Percentiles rank a stretch among this genome's conserved stretches.
Evolutionary conservation across 768 basidiomycete genomes (phyloP).

Genomic region (Pleurotus tuber-regium): DNA sequence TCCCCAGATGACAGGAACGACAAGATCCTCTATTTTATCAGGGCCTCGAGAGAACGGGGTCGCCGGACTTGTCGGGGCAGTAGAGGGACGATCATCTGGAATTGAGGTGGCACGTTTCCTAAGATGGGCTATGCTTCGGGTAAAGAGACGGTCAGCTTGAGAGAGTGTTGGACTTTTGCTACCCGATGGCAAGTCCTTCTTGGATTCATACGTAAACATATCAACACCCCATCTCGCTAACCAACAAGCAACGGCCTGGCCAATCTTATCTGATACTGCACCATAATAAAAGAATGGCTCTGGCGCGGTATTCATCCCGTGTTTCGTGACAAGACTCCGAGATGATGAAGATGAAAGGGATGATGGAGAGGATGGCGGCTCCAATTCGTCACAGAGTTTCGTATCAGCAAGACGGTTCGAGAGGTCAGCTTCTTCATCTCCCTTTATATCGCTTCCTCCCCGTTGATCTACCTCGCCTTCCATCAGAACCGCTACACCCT

Average conservation of each 20-base stretch:
- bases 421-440: constrained; percentile 3
- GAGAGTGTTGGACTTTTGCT: constrained; percentile 15
- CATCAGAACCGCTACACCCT: constrained; percentile 55
- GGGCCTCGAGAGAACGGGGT: constrained; percentile 13
- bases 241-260: constrained; percentile 88
- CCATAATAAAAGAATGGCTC: constrained; percentile 70
- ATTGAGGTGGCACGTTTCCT: constrained; percentile 21
- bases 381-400: background rate
- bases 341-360: constrained; percentile 7
- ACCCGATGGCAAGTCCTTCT: constrained; percentile 16
- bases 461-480: constrained; percentile 28
- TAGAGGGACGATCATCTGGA: constrained; percentile 9
- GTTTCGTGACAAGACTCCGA: background rate
- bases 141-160: constrained; percentile 6
- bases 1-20: constrained; percentile 64
- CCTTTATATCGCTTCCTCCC: background rate
- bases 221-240: constrained; percentile 83
- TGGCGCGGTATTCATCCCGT: constrained; percentile 14
- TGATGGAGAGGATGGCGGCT: constrained; percentile 1
- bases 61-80: constrained; percentile 8
- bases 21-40: constrained; percentile 15
- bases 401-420: constrained; percentile 2
- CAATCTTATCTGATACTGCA: constrained; percentile 87
- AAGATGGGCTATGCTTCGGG: constrained; percentile 10
- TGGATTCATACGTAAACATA: constrained; percentile 65